A percentile compares a stretch with the other conserved stretches of the same genome.
Conservation (phyloP, 768 basidiomycete genomes). For the Trametes punicea region DNA sequence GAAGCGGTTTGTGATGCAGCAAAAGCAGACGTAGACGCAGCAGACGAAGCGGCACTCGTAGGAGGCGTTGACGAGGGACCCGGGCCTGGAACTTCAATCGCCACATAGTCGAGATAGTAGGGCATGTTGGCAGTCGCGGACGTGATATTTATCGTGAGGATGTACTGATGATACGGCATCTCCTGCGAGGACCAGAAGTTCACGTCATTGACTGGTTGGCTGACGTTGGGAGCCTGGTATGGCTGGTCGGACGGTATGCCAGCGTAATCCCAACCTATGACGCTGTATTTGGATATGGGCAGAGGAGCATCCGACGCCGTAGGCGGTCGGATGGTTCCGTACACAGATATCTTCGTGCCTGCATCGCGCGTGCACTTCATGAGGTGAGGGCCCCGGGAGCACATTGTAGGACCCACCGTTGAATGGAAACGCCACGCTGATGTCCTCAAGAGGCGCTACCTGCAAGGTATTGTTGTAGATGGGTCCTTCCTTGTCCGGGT, state of each 20-base stretch:
- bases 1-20: too few relatives aligned
- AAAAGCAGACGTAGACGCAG: neutral
- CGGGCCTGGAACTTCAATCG: neutral
- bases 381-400: neutral
- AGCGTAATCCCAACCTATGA: neutral
- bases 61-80: neutral
- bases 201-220: neutral
- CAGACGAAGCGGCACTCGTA: neutral
- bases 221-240: neutral
- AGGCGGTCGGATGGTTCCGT: neutral
- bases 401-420: neutral
- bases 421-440: neutral
- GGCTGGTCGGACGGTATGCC: neutral
- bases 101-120: slow-evolving; percentile 3
- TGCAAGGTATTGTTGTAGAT: neutral
- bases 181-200: neutral
- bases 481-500: neutral
- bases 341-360: neutral
- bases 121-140: neutral
- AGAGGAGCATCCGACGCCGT: neutral
- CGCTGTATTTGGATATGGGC: neutral
- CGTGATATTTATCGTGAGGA: slow-evolving; percentile 8
- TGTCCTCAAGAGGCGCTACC: neutral
- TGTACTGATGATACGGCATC: neutral
- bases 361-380: neutral